Percentiles rank a stretch among this genome's conserved stretches.
Conservation (phyloP, 2,329 filamentous ascomycete species). For the Xylaria sp. region DNA sequence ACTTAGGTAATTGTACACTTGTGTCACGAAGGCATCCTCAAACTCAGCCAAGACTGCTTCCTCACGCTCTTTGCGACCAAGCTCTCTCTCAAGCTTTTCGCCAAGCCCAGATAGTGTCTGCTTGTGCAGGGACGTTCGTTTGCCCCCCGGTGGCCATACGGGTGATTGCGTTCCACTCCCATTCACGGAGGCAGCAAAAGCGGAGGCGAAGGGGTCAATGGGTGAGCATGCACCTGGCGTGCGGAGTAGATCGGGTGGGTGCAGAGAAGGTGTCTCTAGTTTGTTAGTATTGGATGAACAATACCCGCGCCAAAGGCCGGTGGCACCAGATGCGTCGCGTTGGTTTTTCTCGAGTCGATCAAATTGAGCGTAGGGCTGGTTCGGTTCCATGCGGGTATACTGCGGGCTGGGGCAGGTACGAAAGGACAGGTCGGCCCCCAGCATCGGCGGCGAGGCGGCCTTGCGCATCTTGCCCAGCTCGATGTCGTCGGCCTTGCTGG, state of each 20-base stretch:
- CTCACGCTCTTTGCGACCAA: conserved; percentile 61
- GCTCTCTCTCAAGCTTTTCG: conserved; percentile 62
- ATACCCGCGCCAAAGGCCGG: conserved; percentile 82
- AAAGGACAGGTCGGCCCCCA: conserved; percentile 83
- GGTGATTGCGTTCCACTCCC: conserved; percentile 56
- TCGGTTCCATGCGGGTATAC: conserved; percentile 83
- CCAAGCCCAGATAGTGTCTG: conserved; percentile 65
- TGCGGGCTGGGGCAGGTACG: conserved; percentile 85
- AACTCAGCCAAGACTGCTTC: conserved; percentile 75
- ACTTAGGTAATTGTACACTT: conserved; percentile 97
- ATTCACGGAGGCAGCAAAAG: conserved; percentile 54
- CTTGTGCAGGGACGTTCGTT: conserved; percentile 45
- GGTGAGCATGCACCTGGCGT: conserved; percentile 60
- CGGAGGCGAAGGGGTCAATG: conserved; percentile 57
- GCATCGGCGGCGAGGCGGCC: conserved; percentile 82
- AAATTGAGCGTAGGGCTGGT: conserved; percentile 66
- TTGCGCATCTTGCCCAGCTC: conserved; percentile 61
- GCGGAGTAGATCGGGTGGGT: conserved; percentile 61
- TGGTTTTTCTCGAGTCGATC: conserved; percentile 60
- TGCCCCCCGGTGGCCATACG: conserved; percentile 45
- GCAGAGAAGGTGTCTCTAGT: conserved; percentile 56
- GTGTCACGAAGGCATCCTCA: conserved; percentile 85
- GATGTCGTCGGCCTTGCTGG: conserved; percentile 53
- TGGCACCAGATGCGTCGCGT: conserved; percentile 66
- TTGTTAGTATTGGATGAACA: conserved; percentile 60